Base-by-base conservation (phyloP, 805 yeast species). In the Candida maesae region DNA sequence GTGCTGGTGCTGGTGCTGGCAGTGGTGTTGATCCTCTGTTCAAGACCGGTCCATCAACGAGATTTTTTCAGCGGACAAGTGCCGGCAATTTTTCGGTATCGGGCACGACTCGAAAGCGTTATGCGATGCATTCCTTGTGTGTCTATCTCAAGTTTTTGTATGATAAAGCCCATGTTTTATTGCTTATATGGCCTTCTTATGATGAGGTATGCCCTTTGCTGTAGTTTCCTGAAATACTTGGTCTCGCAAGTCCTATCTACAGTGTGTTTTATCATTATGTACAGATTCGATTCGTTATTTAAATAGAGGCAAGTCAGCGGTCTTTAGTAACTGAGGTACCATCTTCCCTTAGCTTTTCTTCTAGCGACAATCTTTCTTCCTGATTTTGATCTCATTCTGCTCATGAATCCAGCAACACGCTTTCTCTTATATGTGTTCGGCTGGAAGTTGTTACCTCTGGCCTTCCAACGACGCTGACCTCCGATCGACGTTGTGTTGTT, bases 381-480 rank as follows among this genome's bases (percentile, higher is more conserved):
- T 27, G 77, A 73, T 53, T 73, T 76, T 6, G 84, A 66, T 58
- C 81, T 78, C 64, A 84, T 76, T 60, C 97, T 78, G 11, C 95
- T 88, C 60, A 93, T 71, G 55, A 90, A 93, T 0, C 99, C 99
- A 43, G 84, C 73, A 25, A 84, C 79, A 64, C 96, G 81, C 71
- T 93, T 93, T 62, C 98, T 76, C 61, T 85, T 87, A 49, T 87
- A 68, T 5, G 95, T 88, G 46, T 88, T 82, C 38, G 99, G 99
- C 65, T 91, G 97, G 65, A 84, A 91, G 15, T 96, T 87, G 67
- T 87, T 84, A 65, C 99, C 98, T 67, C 96, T 79, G 28, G 91
- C 72, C 60, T 87, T 81, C 84, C 90, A 82, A 71, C 96, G 70
- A 49, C 70, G 66, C 52, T 77, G 83, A 21, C 70, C 61, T 36